Conservation (phyloP, 108 stramenopile species). For the Cyclotella sp. region DNA sequence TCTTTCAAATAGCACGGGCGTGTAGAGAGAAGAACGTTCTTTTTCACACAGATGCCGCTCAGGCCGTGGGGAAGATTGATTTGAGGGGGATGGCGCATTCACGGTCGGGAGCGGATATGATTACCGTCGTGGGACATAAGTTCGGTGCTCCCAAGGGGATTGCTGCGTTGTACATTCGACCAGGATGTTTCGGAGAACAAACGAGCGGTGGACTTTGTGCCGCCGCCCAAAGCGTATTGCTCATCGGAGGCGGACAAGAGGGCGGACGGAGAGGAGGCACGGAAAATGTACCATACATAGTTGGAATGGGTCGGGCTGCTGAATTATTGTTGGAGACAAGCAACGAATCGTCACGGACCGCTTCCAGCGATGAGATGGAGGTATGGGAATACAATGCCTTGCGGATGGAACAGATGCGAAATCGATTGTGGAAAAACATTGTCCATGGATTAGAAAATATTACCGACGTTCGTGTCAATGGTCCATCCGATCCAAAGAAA, state of each 20-base stretch:
- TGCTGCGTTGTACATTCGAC: conserved; percentile 90
- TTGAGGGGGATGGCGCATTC: conserved; percentile 60
- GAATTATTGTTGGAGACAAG: conserved; percentile 45
- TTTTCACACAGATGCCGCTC: conserved; percentile 97
- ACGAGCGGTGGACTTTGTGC: too few species aligned
- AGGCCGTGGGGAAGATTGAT: conserved; percentile 92
- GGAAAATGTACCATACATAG: conserved; percentile 94
- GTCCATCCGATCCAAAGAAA: conserved; percentile 64
- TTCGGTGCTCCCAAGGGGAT: conserved; percentile 97
- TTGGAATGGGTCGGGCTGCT: conserved; percentile 88
- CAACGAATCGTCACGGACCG: neutral
- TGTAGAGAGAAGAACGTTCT: conserved; percentile 77
- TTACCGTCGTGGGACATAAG: conserved; percentile 98
- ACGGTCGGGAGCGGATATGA: conserved; percentile 84
- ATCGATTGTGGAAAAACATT: conserved; percentile 63
- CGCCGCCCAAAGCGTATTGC: conserved; percentile 58
- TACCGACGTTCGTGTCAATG: conserved; percentile 70
- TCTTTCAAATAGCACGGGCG: conserved; percentile 71
- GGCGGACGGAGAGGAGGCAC: conserved; percentile 93
- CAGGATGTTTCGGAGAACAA: conserved; percentile 61
- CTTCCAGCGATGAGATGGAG: conserved; percentile 5
- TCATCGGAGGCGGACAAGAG: conserved; percentile 88
- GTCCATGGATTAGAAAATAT: conserved; percentile 42
- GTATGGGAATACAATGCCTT: conserved; percentile 51
- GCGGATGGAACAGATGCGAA: conserved; percentile 76